A percentile compares a stretch with the other conserved stretches of the same genome.
Conservation (phyloP, 1,139 yeast species). For the Nakaseomyces delphensis region DNA sequence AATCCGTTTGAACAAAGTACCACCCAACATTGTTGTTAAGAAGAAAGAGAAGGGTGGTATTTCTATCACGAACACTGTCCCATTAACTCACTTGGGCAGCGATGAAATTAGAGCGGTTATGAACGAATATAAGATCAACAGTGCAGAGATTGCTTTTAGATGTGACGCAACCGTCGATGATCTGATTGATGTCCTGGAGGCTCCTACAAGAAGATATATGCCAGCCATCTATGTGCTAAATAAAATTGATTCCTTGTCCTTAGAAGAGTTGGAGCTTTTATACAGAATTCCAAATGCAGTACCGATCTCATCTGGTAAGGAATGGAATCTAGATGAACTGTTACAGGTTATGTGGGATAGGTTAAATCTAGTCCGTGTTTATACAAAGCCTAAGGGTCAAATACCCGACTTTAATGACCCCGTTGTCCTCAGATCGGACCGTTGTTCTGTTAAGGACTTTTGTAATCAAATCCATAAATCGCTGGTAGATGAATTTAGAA, state of each 20-base stretch:
- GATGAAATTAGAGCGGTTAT: constrained; percentile 95
- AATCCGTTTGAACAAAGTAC: constrained; percentile 79
- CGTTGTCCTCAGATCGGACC: constrained; percentile 74
- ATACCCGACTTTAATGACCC: constrained; percentile 94
- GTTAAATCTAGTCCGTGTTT: constrained; percentile 82
- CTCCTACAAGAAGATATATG: constrained; percentile 79
- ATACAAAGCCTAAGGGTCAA: constrained; percentile 93
- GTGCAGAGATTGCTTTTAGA: constrained; percentile 94
- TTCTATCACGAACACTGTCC: constrained; percentile 86
- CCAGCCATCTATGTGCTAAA: constrained; percentile 92
- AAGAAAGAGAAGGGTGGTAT: constrained; percentile 95
- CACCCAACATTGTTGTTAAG: constrained; percentile 85
- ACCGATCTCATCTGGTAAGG: constrained; percentile 90
- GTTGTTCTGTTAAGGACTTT: constrained; percentile 85
- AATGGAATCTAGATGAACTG: constrained; percentile 94
- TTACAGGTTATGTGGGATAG: constrained; percentile 92
- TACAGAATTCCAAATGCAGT: constrained; percentile 93
- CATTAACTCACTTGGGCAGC: constrained; percentile 79
- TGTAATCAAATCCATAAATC: constrained; percentile 95
- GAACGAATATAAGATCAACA: constrained; percentile 87
- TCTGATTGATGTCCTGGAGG: constrained; percentile 87
- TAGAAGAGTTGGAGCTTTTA: constrained; percentile 83
- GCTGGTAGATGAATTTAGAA: constrained; percentile 84
- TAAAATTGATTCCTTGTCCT: constrained; percentile 89
- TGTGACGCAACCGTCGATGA: constrained; percentile 98